phyloP scores from a whole-genome alignment of 495 filamentous ascomycete genomes.

The Annulohypoxylon nitens region DNA sequence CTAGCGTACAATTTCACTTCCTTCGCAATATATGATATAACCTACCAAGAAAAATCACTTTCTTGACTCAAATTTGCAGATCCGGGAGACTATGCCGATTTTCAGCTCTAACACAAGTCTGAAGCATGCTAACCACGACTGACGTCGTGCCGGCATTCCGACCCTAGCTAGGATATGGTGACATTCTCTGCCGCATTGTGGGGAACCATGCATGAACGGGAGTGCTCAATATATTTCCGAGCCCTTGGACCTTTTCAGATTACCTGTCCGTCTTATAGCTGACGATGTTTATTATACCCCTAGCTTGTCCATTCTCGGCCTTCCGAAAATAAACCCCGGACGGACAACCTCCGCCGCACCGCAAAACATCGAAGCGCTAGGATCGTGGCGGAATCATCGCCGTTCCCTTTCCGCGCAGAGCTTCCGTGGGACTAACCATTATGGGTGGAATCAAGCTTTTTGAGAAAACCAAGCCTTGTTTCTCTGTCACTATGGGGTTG shows the following conservation, averaged over 20 bases:
- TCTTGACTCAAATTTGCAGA: not conserved
- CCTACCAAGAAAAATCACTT: not conserved
- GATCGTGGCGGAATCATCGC: constrained; percentile 32
- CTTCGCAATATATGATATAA: no score
- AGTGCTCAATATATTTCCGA: constrained; percentile 37
- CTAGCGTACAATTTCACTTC: not conserved
- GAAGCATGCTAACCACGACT: not conserved
- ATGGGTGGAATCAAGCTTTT: constrained; percentile 18
- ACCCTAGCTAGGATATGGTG: constrained; percentile 14
- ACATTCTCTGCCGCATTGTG: not conserved
- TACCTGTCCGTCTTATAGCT: constrained; percentile 3
- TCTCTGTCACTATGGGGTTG: not conserved
- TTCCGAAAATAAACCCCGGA: constrained; percentile 47
- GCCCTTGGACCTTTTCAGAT: constrained; percentile 19
- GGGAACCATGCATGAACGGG: constrained; percentile 16
- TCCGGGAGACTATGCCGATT: constrained; percentile 32
- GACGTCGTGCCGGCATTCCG: constrained; percentile 36
- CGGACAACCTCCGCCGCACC: constrained; percentile 44
- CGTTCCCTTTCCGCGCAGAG: constrained; percentile 20
- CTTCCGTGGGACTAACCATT: constrained; percentile 24
- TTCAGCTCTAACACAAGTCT: not conserved
- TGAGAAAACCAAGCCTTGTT: not conserved
- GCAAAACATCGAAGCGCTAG: constrained; percentile 32
- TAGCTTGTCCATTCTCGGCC: not conserved
- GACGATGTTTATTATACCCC: constrained; percentile 8